A percentile compares a stretch with the other conserved stretches of the same genome.
These are phyloP conservation scores for Gonapodya prolifera DNA, from an alignment of 192 early-diverging fungal genomes.

Conservation along the genomic window DNA sequence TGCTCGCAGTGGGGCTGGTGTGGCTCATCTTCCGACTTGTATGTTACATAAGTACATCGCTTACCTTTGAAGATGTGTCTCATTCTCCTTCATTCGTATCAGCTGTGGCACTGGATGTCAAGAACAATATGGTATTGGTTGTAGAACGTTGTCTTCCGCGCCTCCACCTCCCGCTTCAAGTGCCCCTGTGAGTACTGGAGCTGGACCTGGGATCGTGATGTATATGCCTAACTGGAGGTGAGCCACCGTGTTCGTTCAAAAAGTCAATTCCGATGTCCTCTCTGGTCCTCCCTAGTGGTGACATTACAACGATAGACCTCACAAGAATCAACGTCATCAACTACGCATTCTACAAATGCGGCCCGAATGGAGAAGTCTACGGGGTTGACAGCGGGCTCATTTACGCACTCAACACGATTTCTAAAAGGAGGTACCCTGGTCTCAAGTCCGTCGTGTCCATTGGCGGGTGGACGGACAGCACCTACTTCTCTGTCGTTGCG, in stretches of 20 bases:
- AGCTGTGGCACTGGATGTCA: background rate
- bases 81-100: background rate
- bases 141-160: background rate
- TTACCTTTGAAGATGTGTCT: background rate
- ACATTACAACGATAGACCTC: background rate
- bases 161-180: background rate
- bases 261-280: background rate
- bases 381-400: background rate
- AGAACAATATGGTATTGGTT: background rate
- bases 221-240: background rate
- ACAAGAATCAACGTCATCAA: slow-evolving; percentile 1
- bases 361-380: background rate
- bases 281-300: background rate
- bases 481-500: slow-evolving; percentile 11
- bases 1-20: slow-evolving; percentile 1
- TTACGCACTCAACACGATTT: slow-evolving; percentile 1
- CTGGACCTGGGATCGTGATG: background rate
- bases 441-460: slow-evolving; percentile 5
- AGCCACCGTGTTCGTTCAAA: background rate
- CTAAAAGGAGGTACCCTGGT: background rate
- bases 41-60: background rate
- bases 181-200: background rate
- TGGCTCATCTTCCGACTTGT: background rate
- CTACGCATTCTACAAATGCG: background rate
- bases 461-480: slow-evolving; percentile 13